These are phyloP conservation scores for Candida palmyrensis DNA, from an alignment of 805 yeast genomes.

Conservation along the genomic window DNA sequence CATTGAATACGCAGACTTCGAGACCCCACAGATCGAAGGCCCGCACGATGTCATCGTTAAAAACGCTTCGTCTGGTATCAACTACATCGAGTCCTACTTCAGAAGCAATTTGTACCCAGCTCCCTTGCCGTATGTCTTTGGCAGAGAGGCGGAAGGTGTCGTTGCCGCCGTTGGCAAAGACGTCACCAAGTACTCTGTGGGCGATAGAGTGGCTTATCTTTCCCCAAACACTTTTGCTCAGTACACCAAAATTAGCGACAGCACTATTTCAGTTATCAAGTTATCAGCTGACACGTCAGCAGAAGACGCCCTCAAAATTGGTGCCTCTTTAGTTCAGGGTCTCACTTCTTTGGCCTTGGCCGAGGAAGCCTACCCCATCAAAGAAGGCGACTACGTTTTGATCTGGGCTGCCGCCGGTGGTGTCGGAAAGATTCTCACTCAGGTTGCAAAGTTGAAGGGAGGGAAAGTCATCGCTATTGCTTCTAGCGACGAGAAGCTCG, in stretches of 20 bases:
- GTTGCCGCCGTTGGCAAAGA: constrained; percentile 60
- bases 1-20: constrained; percentile 49
- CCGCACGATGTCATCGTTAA: constrained; percentile 60
- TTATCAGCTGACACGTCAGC: constrained; percentile 46
- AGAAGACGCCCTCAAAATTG: constrained; percentile 48
- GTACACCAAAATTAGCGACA: constrained; percentile 48
- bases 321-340: constrained; percentile 64
- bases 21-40: constrained; percentile 53
- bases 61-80: constrained; percentile 74
- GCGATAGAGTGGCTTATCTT: constrained; percentile 66
- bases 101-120: constrained; percentile 72
- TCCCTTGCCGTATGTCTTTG: constrained; percentile 56
- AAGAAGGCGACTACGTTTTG: constrained; percentile 66
- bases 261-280: constrained; percentile 34
- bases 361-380: constrained; percentile 58
- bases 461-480: constrained; percentile 85
- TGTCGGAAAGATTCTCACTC: constrained; percentile 70
- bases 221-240: constrained; percentile 61
- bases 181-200: constrained; percentile 52
- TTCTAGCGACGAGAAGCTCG: constrained; percentile 68
- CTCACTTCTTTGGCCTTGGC: constrained; percentile 74
- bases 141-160: constrained; percentile 70
- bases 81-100: constrained; percentile 79
- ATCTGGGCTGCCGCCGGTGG: constrained; percentile 97
- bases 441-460: constrained; percentile 57